A percentile compares a stretch with the other conserved stretches of the same genome.
phyloP scores from a whole-genome alignment of 768 basidiomycete species.

The Serendipita sp. region DNA sequence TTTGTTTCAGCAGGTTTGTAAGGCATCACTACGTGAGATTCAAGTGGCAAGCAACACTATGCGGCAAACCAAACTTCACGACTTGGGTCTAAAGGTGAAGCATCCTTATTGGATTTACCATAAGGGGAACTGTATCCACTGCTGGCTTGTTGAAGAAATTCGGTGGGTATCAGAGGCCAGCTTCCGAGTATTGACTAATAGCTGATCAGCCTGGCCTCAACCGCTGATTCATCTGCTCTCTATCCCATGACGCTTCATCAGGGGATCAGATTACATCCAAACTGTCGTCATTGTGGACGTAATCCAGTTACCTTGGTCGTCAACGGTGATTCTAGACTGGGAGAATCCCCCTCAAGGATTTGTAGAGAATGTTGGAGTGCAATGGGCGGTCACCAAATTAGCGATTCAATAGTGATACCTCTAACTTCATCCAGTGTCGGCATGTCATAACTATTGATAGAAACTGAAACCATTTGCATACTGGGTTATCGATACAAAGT shows the following conservation, averaged over 20 bases:
- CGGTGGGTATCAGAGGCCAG: conserved; percentile 28
- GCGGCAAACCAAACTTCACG: conserved; percentile 33
- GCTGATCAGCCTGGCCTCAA: neutral
- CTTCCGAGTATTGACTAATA: neutral
- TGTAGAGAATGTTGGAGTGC: neutral
- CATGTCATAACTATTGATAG: too few species aligned
- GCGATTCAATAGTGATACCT: too few species aligned
- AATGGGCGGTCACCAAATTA: neutral
- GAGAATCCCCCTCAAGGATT: neutral
- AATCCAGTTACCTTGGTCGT: neutral
- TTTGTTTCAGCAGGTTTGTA: conserved; percentile 17
- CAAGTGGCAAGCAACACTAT: conserved; percentile 19
- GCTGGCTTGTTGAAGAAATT: conserved; percentile 55
- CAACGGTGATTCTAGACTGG: neutral
- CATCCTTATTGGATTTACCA: conserved; percentile 76
- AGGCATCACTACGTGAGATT: conserved; percentile 19
- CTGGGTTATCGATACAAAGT: too few species aligned
- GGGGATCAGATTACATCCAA: neutral
- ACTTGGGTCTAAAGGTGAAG: conserved; percentile 45
- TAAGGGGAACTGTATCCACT: conserved; percentile 70
- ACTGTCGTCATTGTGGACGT: conserved; percentile 2
- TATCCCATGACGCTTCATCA: neutral
- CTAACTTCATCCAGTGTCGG: too few species aligned
- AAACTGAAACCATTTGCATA: too few species aligned
- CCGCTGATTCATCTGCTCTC: neutral